Conservation (phyloP, 1,284 basidiomycete species). For the Flammula alnicola region DNA sequence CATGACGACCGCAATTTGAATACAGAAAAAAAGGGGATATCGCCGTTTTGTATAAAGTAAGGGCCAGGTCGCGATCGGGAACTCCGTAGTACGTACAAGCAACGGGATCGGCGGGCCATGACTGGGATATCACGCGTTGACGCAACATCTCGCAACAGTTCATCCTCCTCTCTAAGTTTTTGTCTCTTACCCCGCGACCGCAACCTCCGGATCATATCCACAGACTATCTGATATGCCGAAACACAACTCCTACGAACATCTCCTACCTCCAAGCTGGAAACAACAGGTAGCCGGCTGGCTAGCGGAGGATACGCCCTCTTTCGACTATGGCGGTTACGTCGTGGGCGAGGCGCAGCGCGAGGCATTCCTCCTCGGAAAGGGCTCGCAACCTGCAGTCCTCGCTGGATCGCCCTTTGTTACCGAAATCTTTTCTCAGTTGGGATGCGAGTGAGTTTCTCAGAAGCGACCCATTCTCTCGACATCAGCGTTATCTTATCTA, state of each 20-base stretch:
- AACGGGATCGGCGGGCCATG: neutral
- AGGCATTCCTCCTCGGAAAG: slow-evolving; percentile 92
- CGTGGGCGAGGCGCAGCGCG: slow-evolving; percentile 87
- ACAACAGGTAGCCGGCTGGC: slow-evolving; percentile 80
- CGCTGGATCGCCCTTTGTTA: slow-evolving; percentile 95
- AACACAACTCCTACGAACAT: slow-evolving; percentile 59
- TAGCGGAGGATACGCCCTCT: slow-evolving; percentile 93
- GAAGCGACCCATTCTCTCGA: neutral
- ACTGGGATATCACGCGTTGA: neutral
- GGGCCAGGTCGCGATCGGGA: too few relatives aligned
- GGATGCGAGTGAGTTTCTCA: slow-evolving; percentile 79
- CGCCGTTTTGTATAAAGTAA: too few relatives aligned
- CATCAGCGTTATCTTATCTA: slow-evolving; percentile 9
- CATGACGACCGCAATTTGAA: neutral
- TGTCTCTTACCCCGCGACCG: too few relatives aligned
- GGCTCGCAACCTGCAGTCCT: slow-evolving; percentile 78
- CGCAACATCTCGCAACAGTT: neutral
- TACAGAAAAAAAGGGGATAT: neutral
- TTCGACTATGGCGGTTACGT: slow-evolving; percentile 99
- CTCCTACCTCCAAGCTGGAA: slow-evolving; percentile 94
- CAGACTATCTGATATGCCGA: slow-evolving; percentile 34
- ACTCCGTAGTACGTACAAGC: too few relatives aligned
- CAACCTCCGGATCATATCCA: too few relatives aligned
- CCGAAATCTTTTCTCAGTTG: slow-evolving; percentile 90
- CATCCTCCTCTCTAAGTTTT: neutral